A percentile compares a stretch with the other conserved stretches of the same genome.
Evolutionary conservation across 257 asterid genomes (phyloP).

Genomic region (Solanum tarapatanum): DNA sequence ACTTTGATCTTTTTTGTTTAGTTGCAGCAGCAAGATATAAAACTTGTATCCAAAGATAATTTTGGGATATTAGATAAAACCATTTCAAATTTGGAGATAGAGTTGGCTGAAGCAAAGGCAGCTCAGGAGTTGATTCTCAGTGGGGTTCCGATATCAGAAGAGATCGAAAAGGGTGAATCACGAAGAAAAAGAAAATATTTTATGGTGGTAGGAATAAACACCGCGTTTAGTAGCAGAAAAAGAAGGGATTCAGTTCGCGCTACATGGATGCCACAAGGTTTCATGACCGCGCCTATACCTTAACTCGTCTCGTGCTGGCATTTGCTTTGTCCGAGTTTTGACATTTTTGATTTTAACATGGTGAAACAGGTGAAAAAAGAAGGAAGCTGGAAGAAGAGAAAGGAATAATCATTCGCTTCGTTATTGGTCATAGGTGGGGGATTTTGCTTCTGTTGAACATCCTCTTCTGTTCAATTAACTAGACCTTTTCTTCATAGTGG

Average conservation of each 20-base stretch:
- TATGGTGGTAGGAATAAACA: conserved; percentile 73
- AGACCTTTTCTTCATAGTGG: not conserved
- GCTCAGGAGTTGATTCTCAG: conserved; percentile 53
- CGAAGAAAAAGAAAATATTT: conserved; percentile 39
- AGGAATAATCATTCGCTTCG: conserved; percentile 71
- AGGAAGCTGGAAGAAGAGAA: conserved; percentile 56
- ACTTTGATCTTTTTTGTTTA: not conserved
- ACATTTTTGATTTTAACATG: not conserved
- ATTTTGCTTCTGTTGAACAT: not conserved
- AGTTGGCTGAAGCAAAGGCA: conserved; percentile 77
- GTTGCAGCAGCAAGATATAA: conserved; percentile 35
- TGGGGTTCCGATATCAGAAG: conserved; percentile 57
- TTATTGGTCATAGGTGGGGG: conserved; percentile 72
- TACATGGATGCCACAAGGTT: conserved; percentile 97
- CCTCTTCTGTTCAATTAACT: not conserved
- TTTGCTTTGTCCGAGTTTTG: conserved; percentile 2
- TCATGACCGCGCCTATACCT: not conserved
- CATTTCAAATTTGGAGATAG: conserved; percentile 73
- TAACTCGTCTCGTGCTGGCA: not conserved
- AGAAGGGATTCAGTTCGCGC: conserved; percentile 86
- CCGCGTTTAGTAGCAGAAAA: conserved; percentile 91
- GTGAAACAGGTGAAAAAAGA: conserved; percentile 50
- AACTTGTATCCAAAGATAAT: conserved; percentile 34
- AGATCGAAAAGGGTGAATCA: conserved; percentile 20
- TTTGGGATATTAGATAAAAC: conserved; percentile 58